Percentiles rank a stretch among this genome's conserved stretches.
Conservation (phyloP, 352 stramenopile genomes). For the Globisporangium orthogonon region DNA sequence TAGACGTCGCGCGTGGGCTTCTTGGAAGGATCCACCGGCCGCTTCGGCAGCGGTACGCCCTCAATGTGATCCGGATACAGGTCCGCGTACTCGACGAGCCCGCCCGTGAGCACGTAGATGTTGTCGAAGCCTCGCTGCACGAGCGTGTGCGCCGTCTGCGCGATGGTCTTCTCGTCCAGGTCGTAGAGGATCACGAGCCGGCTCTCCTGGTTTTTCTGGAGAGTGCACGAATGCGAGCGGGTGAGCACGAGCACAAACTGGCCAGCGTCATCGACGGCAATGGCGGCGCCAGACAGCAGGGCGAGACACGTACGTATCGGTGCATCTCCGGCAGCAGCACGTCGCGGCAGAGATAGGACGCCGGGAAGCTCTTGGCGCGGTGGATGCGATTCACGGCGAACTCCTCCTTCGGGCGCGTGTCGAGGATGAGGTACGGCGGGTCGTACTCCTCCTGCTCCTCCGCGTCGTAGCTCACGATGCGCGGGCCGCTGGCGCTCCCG, state of each 20-base stretch:
- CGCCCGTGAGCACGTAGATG: constrained; percentile 72
- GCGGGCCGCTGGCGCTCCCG: constrained; percentile 26
- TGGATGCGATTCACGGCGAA: constrained; percentile 67
- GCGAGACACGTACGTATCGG: constrained; percentile 37
- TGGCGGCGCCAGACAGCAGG: not conserved
- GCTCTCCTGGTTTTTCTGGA: constrained; percentile 65
- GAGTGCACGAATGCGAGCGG: no score
- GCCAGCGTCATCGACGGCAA: not conserved
- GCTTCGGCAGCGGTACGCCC: constrained; percentile 45
- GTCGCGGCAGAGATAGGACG: constrained; percentile 53
- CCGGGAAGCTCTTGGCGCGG: constrained; percentile 57
- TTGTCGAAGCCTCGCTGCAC: constrained; percentile 84
- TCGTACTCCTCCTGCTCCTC: constrained; percentile 77
- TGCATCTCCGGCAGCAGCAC: constrained; percentile 68
- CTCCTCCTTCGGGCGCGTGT: constrained; percentile 64
- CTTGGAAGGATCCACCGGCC: constrained; percentile 42
- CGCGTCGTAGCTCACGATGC: constrained; percentile 73
- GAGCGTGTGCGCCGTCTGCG: constrained; percentile 56
- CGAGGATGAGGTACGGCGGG: constrained; percentile 63
- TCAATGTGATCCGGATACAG: constrained; percentile 62
- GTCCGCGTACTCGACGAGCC: constrained; percentile 57
- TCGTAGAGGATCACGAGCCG: constrained; percentile 80
- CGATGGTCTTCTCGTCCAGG: constrained; percentile 56
- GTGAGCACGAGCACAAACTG: no score
- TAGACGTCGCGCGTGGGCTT: constrained; percentile 53